Percentiles rank a stretch among this genome's conserved stretches.
phyloP scores from a whole-genome alignment of 495 filamentous ascomycete genomes.

The Penicillium diatomitis region DNA sequence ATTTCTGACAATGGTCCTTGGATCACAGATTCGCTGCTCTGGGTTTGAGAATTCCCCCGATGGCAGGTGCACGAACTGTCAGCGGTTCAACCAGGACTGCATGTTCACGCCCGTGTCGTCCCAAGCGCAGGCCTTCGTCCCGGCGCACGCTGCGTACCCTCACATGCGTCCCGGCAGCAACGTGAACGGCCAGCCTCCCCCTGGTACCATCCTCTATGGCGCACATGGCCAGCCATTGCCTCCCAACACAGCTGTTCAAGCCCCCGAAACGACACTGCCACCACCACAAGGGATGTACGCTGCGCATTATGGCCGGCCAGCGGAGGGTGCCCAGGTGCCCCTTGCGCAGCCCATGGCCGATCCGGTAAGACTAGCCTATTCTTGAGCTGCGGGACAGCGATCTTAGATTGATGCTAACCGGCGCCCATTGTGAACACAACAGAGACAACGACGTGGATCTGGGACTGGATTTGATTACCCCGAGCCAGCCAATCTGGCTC shows the following conservation, averaged over 20 bases:
- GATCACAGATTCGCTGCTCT: slow-evolving; percentile 67
- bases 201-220: slow-evolving; percentile 50
- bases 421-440: slow-evolving; percentile 1
- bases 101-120: slow-evolving; percentile 80
- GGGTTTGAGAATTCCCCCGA: slow-evolving; percentile 71
- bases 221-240: slow-evolving; percentile 68
- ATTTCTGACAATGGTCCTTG: background rate
- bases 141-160: slow-evolving; percentile 64
- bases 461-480: slow-evolving; percentile 44
- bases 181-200: slow-evolving; percentile 33
- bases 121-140: slow-evolving; percentile 76
- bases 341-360: slow-evolving; percentile 32
- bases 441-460: slow-evolving; percentile 42
- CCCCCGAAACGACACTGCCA: slow-evolving; percentile 37
- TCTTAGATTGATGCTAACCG: no score
- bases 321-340: slow-evolving; percentile 31
- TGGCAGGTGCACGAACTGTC: slow-evolving; percentile 71
- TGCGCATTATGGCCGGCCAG: slow-evolving; percentile 25
- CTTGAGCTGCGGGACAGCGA: slow-evolving; percentile 1
- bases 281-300: slow-evolving; percentile 41
- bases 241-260: slow-evolving; percentile 41
- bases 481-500: slow-evolving; percentile 45
- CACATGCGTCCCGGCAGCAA: slow-evolving; percentile 38
- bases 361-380: slow-evolving; percentile 37
- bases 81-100: slow-evolving; percentile 75